Evolutionary conservation across 345 rosid genomes (phyloP).

Genomic region (Carallia pectinifolia): DNA sequence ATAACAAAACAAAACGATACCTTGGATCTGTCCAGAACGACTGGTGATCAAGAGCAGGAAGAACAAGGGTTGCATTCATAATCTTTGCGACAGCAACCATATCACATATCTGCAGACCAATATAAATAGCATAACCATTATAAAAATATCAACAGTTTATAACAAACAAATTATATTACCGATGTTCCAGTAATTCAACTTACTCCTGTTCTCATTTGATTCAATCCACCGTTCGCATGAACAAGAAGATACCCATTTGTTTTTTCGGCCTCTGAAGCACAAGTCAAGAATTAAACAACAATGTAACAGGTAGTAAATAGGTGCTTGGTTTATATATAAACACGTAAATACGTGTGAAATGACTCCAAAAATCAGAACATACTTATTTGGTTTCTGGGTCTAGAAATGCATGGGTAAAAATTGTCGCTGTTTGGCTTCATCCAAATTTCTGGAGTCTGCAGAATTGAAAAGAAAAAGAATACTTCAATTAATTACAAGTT

Average conservation of each 20-base stretch:
- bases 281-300: neutral
- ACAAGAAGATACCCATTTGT: conserved; percentile 87
- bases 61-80: conserved; percentile 96
- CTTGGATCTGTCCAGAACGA: conserved; percentile 99
- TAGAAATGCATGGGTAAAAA: conserved; percentile 57
- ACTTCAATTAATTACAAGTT: neutral
- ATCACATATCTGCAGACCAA: conserved; percentile 77
- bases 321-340: neutral
- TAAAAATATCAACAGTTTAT: too few species aligned
- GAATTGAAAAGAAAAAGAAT: neutral
- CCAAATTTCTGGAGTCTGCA: conserved; percentile 86
- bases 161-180: neutral
- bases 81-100: conserved; percentile 96
- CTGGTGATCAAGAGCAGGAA: conserved; percentile 92
- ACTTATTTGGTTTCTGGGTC: conserved; percentile 60
- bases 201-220: conserved; percentile 99
- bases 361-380: conserved; percentile 16
- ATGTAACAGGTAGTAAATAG: too few species aligned
- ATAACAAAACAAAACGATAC: conserved; percentile 34
- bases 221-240: conserved; percentile 96
- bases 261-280: conserved; percentile 34
- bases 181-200: conserved; percentile 16
- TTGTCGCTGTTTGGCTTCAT: conserved; percentile 72
- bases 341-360: neutral
- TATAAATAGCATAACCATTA: neutral